phyloP scores from a whole-genome alignment of 164 flowering plant species.

The Vitis amurensis region DNA sequence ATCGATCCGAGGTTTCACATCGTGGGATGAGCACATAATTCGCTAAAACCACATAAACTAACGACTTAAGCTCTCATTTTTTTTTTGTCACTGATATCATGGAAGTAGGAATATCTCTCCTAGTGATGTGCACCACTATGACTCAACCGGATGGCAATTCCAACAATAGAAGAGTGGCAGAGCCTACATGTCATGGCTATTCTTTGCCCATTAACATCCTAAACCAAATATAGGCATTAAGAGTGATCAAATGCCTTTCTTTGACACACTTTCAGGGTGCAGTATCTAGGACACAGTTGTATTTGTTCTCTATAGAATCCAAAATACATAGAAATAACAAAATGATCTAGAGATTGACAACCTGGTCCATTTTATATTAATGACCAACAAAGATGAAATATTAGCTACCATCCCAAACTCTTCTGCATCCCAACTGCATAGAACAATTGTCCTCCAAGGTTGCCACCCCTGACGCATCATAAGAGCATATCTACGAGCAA shows the following conservation, averaged over 20 bases:
- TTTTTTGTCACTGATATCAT: neutral
- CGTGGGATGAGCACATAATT: neutral
- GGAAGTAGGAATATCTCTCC: neutral
- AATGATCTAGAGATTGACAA: too few species aligned
- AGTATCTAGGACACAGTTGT: too few species aligned
- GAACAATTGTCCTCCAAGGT: conserved; percentile 81
- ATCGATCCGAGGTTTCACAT: neutral
- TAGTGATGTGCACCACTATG: neutral
- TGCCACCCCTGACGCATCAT: conserved; percentile 69
- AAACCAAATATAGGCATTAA: neutral
- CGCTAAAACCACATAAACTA: neutral
- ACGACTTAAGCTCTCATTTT: neutral
- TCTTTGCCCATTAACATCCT: neutral
- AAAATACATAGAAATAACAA: too few species aligned
- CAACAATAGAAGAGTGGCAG: neutral
- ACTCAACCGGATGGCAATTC: neutral
- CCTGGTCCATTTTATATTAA: too few species aligned
- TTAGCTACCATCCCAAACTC: conserved; percentile 23
- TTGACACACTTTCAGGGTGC: neutral
- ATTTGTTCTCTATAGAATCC: too few species aligned
- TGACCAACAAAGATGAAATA: too few species aligned
- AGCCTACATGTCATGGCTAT: neutral
- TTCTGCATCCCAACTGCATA: conserved; percentile 99
- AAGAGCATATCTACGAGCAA: conserved; percentile 70
- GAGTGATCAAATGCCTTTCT: neutral